Conservation (phyloP, 768 basidiomycete genomes). For the Trametes meyenii region DNA sequence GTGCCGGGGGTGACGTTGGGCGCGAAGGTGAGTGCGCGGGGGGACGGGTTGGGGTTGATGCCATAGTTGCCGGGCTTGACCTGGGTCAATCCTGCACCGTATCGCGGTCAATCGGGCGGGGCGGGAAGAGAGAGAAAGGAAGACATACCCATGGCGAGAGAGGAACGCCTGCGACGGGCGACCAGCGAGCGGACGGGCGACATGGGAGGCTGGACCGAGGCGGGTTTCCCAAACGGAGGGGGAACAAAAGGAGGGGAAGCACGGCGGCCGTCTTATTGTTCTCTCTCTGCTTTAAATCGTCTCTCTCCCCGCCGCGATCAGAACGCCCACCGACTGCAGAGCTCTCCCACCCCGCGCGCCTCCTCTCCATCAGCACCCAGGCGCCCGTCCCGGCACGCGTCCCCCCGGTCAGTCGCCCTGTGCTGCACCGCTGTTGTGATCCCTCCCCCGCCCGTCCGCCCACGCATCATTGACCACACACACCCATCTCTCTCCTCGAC, state of each 20-base stretch:
- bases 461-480: neutral
- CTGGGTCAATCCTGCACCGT: constrained; percentile 38
- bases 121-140: neutral
- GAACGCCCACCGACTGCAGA: constrained; percentile 11
- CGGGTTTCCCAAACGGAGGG: constrained; percentile 17
- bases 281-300: constrained; percentile 24
- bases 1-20: constrained; percentile 63
- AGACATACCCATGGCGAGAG: constrained; percentile 38
- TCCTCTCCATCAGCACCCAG: neutral
- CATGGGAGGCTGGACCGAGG: constrained; percentile 34
- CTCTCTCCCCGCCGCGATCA: constrained; percentile 11
- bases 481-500: neutral
- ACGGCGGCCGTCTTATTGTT: constrained; percentile 23
- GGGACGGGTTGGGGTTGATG: constrained; percentile 41
- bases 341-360: constrained; percentile 2
- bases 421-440: neutral
- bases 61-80: constrained; percentile 61
- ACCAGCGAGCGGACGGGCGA: constrained; percentile 35
- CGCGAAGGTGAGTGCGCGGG: constrained; percentile 62
- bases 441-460: neutral
- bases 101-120: neutral
- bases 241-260: constrained; percentile 22
- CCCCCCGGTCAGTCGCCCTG: no score
- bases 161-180: constrained; percentile 46
- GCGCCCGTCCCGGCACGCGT: constrained; percentile 26